Percentiles rank a stretch among this genome's conserved stretches.
These are phyloP conservation scores for Cinnamomum micranthum DNA, from an alignment of 164 flowering plant species.

Conservation along the genomic window DNA sequence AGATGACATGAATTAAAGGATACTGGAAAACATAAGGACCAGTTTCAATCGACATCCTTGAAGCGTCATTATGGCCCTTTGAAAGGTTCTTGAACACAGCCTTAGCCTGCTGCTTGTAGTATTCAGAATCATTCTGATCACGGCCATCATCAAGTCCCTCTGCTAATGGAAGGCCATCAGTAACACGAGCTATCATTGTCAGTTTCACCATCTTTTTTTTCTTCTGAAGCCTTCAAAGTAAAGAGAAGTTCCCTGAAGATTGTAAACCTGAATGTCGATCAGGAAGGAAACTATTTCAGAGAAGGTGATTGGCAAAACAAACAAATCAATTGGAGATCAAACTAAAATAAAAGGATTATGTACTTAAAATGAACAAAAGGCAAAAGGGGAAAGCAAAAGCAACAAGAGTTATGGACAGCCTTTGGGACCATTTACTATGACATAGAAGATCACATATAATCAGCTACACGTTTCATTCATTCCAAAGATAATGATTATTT, in stretches of 20 bases:
- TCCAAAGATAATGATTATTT: too few relatives aligned
- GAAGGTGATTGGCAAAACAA: neutral
- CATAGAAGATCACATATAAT: too few relatives aligned
- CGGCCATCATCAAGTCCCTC: constrained; percentile 77
- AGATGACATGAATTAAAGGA: constrained; percentile 30
- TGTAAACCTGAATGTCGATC: neutral
- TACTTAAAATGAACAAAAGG: neutral
- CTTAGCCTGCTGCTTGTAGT: constrained; percentile 81
- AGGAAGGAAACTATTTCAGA: neutral
- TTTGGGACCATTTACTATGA: too few relatives aligned
- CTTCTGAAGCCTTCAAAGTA: neutral
- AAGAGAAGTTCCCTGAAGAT: neutral
- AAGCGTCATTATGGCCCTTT: constrained; percentile 62
- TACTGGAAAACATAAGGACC: constrained; percentile 85
- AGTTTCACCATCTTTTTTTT: constrained; percentile 56
- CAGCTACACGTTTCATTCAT: too few relatives aligned
- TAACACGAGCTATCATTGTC: constrained; percentile 78
- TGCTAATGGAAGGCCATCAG: constrained; percentile 79
- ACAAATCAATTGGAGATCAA: neutral
- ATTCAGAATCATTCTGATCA: constrained; percentile 60
- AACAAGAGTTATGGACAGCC: too few relatives aligned
- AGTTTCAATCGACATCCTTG: constrained; percentile 82
- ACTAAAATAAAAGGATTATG: neutral
- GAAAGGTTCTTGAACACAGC: constrained; percentile 78
- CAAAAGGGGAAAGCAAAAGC: neutral